Evolutionary conservation across 2,329 filamentous ascomycete genomes (phyloP).

Genomic region (Cladosporium sp.): DNA sequence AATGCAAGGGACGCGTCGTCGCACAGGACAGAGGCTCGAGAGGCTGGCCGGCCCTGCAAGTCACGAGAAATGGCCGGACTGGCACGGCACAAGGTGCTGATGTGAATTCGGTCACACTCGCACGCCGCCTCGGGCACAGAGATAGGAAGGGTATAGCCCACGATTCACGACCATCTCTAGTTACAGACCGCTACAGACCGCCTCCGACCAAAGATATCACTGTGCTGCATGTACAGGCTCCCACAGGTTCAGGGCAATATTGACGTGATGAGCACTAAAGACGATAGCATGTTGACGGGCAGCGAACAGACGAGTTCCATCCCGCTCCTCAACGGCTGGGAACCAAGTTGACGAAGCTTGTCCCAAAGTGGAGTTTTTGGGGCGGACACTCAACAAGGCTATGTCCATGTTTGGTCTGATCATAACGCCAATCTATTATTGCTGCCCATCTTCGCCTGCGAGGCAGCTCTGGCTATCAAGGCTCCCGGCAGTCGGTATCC

Average conservation of each 20-base stretch:
- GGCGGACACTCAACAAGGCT: neutral
- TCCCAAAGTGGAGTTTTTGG: neutral
- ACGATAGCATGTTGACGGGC: neutral
- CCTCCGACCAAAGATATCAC: neutral
- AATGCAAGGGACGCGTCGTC: constrained; percentile 18
- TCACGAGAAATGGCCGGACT: constrained; percentile 19
- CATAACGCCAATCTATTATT: neutral
- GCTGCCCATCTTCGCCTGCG: constrained; percentile 1
- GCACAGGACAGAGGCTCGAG: neutral
- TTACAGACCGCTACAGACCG: neutral
- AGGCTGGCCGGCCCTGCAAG: no score
- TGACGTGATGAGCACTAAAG: no score
- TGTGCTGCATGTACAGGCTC: no score
- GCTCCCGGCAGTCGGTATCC: constrained; percentile 3
- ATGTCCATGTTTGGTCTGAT: no score
- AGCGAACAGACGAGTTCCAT: neutral
- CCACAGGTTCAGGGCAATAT: no score
- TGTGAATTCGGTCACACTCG: no score
- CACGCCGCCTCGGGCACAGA: neutral
- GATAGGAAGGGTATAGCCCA: neutral
- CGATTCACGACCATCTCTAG: neutral
- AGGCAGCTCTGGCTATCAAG: constrained; percentile 2
- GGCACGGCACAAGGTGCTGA: constrained; percentile 7
- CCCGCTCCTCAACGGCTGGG: constrained; percentile 8
- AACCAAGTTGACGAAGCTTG: constrained; percentile 2